Percentiles rank a stretch among this genome's conserved stretches.
phyloP scores from a whole-genome alignment of 352 stramenopile species.

The Phytophthora hybrid region DNA sequence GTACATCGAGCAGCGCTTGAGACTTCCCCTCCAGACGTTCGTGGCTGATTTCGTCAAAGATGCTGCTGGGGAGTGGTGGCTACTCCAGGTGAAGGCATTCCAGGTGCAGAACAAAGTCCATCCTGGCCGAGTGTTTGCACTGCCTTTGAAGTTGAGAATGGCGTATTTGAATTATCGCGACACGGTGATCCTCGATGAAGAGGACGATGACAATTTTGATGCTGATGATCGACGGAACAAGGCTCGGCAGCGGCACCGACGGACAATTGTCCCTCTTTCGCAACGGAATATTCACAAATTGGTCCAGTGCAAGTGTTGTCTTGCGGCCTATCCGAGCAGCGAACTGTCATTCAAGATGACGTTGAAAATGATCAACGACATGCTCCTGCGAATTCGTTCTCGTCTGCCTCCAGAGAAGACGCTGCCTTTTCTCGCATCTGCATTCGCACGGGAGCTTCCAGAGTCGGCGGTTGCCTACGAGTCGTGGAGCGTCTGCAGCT shows the following conservation, averaged over 20 bases:
- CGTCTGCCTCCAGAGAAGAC: constrained; percentile 59
- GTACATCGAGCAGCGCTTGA: constrained; percentile 72
- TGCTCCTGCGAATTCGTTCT: constrained; percentile 70
- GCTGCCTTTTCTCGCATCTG: constrained; percentile 56
- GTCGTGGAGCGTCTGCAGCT: constrained; percentile 86
- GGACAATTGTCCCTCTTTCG: constrained; percentile 37
- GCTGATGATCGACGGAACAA: constrained; percentile 27
- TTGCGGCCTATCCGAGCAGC: constrained; percentile 71
- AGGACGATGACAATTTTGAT: constrained; percentile 48
- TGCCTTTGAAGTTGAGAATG: constrained; percentile 52
- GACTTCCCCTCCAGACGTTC: constrained; percentile 68
- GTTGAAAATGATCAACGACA: constrained; percentile 89
- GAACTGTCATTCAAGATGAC: constrained; percentile 91
- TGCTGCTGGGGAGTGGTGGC: constrained; percentile 70
- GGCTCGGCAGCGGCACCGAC: constrained; percentile 22
- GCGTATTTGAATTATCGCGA: constrained; percentile 75
- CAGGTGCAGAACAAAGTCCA: constrained; percentile 54
- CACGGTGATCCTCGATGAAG: constrained; percentile 71
- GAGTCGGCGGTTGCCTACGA: constrained; percentile 80
- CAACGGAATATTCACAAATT: constrained; percentile 79
- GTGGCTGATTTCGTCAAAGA: constrained; percentile 83
- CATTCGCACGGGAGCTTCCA: constrained; percentile 51
- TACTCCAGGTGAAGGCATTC: constrained; percentile 85
- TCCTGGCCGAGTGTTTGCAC: constrained; percentile 46
- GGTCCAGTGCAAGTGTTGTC: constrained; percentile 83